These are phyloP conservation scores for Salix caprea DNA, from an alignment of 345 rosid species.

Conservation along the genomic window DNA sequence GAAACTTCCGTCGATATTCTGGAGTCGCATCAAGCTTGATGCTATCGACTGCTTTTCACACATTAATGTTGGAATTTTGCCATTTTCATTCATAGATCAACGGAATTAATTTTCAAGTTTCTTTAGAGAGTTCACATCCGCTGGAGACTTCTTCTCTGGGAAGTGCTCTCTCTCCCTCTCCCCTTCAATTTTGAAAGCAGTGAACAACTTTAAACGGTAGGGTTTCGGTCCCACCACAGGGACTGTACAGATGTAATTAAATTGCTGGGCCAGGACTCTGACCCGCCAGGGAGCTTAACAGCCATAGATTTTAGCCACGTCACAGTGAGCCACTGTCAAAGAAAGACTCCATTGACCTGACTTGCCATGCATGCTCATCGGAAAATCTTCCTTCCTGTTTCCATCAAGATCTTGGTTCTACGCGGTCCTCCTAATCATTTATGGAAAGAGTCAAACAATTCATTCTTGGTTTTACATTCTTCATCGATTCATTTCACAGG, in stretches of 20 bases:
- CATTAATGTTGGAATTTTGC: neutral
- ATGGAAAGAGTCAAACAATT: neutral
- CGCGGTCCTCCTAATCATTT: neutral
- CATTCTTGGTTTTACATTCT: neutral
- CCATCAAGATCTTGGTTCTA: neutral
- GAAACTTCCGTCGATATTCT: neutral
- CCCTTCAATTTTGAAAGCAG: neutral
- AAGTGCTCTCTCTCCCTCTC: neutral
- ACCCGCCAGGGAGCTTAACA: neutral
- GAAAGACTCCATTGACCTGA: neutral
- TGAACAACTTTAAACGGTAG: neutral
- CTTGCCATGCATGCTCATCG: neutral
- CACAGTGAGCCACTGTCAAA: neutral
- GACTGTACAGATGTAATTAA: neutral
- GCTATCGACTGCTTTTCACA: neutral
- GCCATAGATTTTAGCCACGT: neutral
- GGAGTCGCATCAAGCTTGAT: neutral
- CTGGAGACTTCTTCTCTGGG: neutral
- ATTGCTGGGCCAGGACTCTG: neutral
- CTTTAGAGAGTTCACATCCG: neutral
- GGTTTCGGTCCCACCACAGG: neutral
- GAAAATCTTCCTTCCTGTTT: neutral
- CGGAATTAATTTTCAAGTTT: neutral
- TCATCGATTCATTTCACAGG: neutral
- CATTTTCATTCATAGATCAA: neutral